Conservation (phyloP, 2,329 filamentous ascomycete genomes). For the Neofusicoccum cordaticola region DNA sequence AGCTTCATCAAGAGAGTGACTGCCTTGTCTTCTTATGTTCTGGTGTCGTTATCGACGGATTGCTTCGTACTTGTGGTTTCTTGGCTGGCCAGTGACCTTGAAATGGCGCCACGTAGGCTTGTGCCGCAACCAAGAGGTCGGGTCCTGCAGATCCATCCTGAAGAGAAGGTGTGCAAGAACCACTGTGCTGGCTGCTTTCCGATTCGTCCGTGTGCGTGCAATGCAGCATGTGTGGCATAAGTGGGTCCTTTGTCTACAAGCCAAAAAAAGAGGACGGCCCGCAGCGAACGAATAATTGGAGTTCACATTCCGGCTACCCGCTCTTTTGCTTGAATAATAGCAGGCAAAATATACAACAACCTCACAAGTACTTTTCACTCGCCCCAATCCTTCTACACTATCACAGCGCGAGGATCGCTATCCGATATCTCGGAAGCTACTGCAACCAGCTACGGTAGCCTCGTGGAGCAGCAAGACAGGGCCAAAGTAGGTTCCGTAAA, state of each 20-base stretch:
- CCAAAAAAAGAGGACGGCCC: neutral
- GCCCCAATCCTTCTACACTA: neutral
- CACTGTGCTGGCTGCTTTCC: neutral
- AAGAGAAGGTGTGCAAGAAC: neutral
- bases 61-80: neutral
- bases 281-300: neutral
- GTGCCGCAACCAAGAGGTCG: neutral
- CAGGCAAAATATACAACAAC: neutral
- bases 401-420: neutral
- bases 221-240: neutral
- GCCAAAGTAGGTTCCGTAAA: too few species aligned
- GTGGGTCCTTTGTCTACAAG: neutral
- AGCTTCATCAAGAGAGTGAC: neutral
- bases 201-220: neutral
- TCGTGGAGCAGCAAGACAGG: too few species aligned
- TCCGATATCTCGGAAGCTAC: neutral
- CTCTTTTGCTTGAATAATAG: neutral
- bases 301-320: neutral
- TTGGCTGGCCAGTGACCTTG: neutral
- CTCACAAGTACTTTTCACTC: neutral
- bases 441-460: neutral
- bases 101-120: neutral
- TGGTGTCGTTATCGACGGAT: neutral
- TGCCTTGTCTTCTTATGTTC: neutral
- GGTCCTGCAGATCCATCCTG: neutral